Conservation (phyloP, 1,139 yeast genomes). For the Geotrichum histeridarum region DNA sequence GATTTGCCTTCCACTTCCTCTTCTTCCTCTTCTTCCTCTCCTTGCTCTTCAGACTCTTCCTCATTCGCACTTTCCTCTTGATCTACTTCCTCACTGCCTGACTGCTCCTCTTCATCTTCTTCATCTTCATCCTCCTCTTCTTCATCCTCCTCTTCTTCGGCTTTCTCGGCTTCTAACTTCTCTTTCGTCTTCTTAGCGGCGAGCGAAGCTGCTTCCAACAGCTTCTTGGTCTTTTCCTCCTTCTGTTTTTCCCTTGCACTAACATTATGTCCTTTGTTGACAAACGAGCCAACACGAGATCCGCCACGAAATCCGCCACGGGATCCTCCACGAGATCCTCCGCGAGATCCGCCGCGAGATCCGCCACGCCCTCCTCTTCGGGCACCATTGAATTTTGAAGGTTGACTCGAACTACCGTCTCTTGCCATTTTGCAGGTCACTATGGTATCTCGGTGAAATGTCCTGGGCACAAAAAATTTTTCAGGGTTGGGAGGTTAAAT, state of each 20-base stretch:
- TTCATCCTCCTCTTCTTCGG: neutral
- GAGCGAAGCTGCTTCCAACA: constrained; percentile 15
- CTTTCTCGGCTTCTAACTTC: neutral
- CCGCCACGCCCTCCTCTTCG: neutral
- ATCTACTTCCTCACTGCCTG: neutral
- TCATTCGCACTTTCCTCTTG: neutral
- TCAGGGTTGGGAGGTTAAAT: neutral
- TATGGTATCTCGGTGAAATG: neutral
- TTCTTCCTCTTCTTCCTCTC: neutral
- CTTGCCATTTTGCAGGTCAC: constrained; percentile 3
- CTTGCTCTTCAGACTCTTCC: neutral
- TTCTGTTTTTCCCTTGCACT: neutral
- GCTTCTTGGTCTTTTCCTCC: constrained; percentile 13
- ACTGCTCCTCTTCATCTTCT: neutral
- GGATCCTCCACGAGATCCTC: neutral
- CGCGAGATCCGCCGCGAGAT: neutral
- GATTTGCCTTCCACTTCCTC: neutral
- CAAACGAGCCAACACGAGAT: neutral
- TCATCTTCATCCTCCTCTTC: neutral
- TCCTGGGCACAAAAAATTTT: neutral
- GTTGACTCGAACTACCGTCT: neutral
- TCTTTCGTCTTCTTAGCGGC: constrained; percentile 11
- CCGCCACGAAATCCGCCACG: neutral
- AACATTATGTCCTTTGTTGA: neutral
- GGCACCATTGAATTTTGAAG: neutral